Base-by-base conservation (phyloP, 257 asterid species). In the Prunella vulgaris region DNA sequence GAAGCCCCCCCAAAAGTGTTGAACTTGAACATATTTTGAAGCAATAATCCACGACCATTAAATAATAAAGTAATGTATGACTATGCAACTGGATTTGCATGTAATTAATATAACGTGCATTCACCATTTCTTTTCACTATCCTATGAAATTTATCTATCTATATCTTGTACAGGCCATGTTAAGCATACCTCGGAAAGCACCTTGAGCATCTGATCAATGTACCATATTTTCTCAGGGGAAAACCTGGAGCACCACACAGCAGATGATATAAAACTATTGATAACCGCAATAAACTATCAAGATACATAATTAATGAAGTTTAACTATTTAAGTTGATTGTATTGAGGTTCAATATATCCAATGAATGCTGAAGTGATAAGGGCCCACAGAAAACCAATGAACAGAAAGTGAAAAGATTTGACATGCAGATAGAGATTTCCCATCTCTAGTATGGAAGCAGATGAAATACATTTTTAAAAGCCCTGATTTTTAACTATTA, bases 131-230 rank as follows among this genome's bases (percentile, higher is more conserved):
- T 17, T 69, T 49, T 60, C 20, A 14, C 52, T 46, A 15, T 15
- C 53, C 10, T 1, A 46, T 46, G 20, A 46, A 30, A 17, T 59
- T 46, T 30, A 5, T 37, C 35, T 17, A 18, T 27, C 40, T 32
- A 63, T 48, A 63, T 53, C 7, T 14, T 33, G 21, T 62, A 60
- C 32, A 57, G 38, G 28, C 51, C 27, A 46, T 58, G 74, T 15
- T 60, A 67, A 24, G 30, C 83, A 68, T 84, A 92, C 98, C 98
- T 87, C 90, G 56, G 90, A 78, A 40, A 92, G 87, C 77, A 92
- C 96, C 88, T 87, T 92, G 74, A 89, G 89, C 95, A 89, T 87
- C 80, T 92, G 94, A 87, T 89, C 94, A 60, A 92, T 86, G 83
- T 92, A 89, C 98, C 98, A 92, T 54, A 86, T 75, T 81, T 89